Evolutionary conservation across 2,329 filamentous ascomycete species (phyloP), one percentile per base, ranked within the genome.

Genomic region (Beauveria sp.): DNA sequence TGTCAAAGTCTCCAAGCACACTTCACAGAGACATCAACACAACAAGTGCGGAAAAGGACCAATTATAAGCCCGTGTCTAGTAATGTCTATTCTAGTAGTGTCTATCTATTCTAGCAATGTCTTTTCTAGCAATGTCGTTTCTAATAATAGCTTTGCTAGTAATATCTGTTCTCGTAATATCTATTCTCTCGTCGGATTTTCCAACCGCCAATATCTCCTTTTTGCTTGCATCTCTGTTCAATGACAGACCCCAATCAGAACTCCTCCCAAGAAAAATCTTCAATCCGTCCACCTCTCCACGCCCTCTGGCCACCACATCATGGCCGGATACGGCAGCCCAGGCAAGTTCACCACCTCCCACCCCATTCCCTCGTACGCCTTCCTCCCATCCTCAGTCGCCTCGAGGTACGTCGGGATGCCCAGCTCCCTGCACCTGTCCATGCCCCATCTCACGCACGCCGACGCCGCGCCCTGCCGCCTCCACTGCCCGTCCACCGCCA

Each of bases 241-340:
- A 43, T 16, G 42, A 9, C 18, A 43, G n/a, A 38, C 12, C 12
- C 1, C 34, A 38, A 9, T n/a, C 22, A 22, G 22, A 22, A 22
- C 22, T 22, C 16, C n/a, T 8, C 24, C 3, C 12, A n/a, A 6
- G 2, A 38, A 38, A 14, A 14, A 6, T 5, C 52, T 22, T 18
- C 24, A 55, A 8, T 58, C 55, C 22, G 31, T 10, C 60, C 60
- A 62, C 45, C 45, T 26, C 46, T 57, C 38, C 45, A 62, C 52
- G 20, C 60, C 60, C 52, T 62, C 60, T 3, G 60, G 60, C 60
- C 60, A 62, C 60, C 60, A 62, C 53, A 62, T 57, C 60, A 62
- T 62, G 34, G 52, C 24, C 16, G 60, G 60, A 42, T 50, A 62
- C 52, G 9, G 6, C 28, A 24, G 10, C 18, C 16, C 43, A 6